Evolutionary conservation across 2,329 filamentous ascomycete genomes (phyloP).

Genomic region (Fusarium veterinarium): DNA sequence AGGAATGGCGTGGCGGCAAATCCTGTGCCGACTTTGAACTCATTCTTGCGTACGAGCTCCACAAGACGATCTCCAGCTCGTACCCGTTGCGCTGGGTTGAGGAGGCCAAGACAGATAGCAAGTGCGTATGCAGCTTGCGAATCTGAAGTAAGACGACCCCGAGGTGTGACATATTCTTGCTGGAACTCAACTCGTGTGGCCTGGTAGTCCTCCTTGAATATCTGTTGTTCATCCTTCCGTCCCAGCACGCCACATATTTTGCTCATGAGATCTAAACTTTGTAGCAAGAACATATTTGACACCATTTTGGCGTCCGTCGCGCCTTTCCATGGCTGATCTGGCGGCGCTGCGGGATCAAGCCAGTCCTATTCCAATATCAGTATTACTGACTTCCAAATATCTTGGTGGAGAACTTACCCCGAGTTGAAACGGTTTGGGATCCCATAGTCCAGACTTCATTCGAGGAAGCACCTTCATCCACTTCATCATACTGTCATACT

Average conservation of each 20-base stretch:
- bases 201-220: background rate
- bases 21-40: conserved; percentile 31
- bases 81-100: background rate
- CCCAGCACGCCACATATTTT: conserved; percentile 20
- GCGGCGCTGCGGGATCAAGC: conserved; percentile 58
- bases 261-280: conserved; percentile 52
- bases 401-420: background rate
- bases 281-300: conserved; percentile 58
- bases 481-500: conserved; percentile 53
- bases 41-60: conserved; percentile 14
- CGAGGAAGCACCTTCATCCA: conserved; percentile 48
- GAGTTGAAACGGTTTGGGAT: background rate
- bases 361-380: conserved; percentile 51
- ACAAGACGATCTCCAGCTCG: background rate
- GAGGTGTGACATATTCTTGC: conserved; percentile 19
- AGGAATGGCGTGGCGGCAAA: conserved; percentile 50
- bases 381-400: background rate
- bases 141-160: conserved; percentile 5
- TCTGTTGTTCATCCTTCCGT: background rate
- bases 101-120: conserved; percentile 20
- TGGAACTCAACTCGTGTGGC: conserved; percentile 4
- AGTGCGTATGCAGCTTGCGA: conserved; percentile 26
- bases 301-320: conserved; percentile 55
- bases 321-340: conserved; percentile 48
- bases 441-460: background rate